phyloP scores from a whole-genome alignment of 106 monocot genomes.

The Xerophyta viscosa region DNA sequence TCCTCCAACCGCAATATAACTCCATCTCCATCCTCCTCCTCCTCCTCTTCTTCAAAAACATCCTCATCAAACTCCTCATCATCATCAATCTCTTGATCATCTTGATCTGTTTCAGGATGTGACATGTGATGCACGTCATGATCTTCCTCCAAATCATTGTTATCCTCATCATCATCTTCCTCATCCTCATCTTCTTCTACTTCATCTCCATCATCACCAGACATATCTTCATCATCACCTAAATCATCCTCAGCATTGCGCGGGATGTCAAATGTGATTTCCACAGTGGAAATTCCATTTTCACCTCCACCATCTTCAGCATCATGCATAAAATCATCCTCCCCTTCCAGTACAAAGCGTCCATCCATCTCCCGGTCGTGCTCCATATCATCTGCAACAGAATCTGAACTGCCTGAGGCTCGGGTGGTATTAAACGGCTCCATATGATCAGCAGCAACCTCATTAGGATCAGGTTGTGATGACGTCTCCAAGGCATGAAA shows the following conservation, averaged over 20 bases:
- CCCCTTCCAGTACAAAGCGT: constrained; percentile 52
- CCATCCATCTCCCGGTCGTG: constrained; percentile 70
- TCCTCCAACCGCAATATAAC: constrained; percentile 81
- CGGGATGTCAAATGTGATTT: constrained; percentile 86
- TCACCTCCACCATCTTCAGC: constrained; percentile 60
- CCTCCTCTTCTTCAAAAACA: constrained; percentile 79
- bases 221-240: constrained; percentile 58
- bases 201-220: constrained; percentile 31
- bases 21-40: constrained; percentile 92
- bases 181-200: constrained; percentile 81
- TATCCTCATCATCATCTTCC: constrained; percentile 60
- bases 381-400: constrained; percentile 80
- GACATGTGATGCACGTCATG: constrained; percentile 84
- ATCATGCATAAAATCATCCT: constrained; percentile 98
- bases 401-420: constrained; percentile 51
- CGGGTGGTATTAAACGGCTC: constrained; percentile 56
- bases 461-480: constrained; percentile 58
- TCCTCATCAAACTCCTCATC: constrained; percentile 96
- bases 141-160: constrained; percentile 91
- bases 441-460: constrained; percentile 38
- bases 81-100: constrained; percentile 97
- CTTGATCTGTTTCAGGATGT: constrained; percentile 93
- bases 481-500: constrained; percentile 57
- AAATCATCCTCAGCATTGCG: constrained; percentile 49
- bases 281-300: constrained; percentile 72